Conservation (phyloP, 768 basidiomycete genomes). For the Galerina sulciceps region DNA sequence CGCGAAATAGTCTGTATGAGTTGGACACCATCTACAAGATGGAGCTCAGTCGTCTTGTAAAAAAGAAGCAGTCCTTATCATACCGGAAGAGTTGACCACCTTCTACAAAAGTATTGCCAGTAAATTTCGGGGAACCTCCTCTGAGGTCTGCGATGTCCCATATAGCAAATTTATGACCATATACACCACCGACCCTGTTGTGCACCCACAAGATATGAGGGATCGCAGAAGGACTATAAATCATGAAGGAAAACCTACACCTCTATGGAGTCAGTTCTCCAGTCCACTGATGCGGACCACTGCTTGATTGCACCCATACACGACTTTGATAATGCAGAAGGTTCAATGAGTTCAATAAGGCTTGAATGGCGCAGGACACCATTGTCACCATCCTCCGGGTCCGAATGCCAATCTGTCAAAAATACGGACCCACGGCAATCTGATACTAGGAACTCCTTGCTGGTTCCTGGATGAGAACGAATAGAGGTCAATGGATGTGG, state of each 20-base stretch:
- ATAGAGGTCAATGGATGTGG: constrained; percentile 73
- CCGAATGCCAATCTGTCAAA: constrained; percentile 83
- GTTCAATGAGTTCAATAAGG: constrained; percentile 75
- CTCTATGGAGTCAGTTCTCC: constrained; percentile 72
- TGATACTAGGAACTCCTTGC: constrained; percentile 81
- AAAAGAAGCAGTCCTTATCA: constrained; percentile 13
- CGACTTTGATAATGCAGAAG: constrained; percentile 60
- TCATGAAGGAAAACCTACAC: constrained; percentile 53
- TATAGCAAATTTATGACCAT: constrained; percentile 70
- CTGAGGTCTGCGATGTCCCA: constrained; percentile 78
- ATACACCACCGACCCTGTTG: constrained; percentile 77
- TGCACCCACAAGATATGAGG: background rate
- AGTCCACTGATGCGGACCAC: constrained; percentile 66
- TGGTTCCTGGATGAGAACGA: constrained; percentile 69
- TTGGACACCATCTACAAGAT: constrained; percentile 70
- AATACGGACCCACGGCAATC: constrained; percentile 77
- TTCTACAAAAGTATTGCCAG: constrained; percentile 66
- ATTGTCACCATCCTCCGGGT: constrained; percentile 57
- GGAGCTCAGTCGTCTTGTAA: background rate
- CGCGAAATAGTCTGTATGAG: constrained; percentile 78
- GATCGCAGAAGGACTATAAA: constrained; percentile 3
- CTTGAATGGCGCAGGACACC: constrained; percentile 65
- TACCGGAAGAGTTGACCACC: constrained; percentile 74
- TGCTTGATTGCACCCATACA: constrained; percentile 47
- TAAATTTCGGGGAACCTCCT: constrained; percentile 74